Evolutionary conservation across 192 early-diverging fungal species (phyloP), one percentile per base, ranked within the genome.

Genomic region (Coemansia sp.): DNA sequence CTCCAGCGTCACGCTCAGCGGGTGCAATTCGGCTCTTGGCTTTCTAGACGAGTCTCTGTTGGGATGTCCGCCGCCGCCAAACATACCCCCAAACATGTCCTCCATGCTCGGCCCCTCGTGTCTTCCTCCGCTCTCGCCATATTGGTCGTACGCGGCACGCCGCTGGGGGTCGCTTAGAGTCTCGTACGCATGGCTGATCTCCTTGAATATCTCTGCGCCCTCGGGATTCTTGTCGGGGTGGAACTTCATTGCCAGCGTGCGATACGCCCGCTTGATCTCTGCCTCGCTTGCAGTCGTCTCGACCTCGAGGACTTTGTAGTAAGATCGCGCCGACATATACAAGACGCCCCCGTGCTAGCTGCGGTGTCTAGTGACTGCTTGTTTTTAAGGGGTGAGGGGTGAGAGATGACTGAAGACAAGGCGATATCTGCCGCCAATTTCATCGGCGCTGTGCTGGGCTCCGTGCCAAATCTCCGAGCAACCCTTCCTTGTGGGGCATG

Each of bases 161-260:
- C 85, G 87, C 42, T 88, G 77, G 0, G 84, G 71, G 58, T 92
- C 92, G 56, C 88, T 90, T 2, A 94, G 87, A 39, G 90, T 78
- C 68, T 92, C 91, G 76, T 94, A 94, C 10, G 92, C 92, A 69
- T 93, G 90, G 67, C 89, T 90, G 56, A 94, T 91, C 31, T 92
- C 91, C 68, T 93, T 93, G 85, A 94, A 94, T 77, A 86, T 79
- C 57, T 93, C 89, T 27, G 84, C 86, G 45, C 88, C 90, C 51
- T 87, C 87, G 9, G 90, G 86, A 78, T 93, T 93, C 84, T 88
- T 78, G 67, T 86, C 83, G 0, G 88, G 88, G 56, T 89, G 88
- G 45, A 82, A 77, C 67, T 82, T 77, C 67, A 90, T 86, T 27
- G 89, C 89, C 59, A 87, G 79, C 43, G 66, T 60, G 32, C 86